Base-by-base conservation (phyloP, 2,329 filamentous ascomycete genomes). In the Calonectria pseudoturangicola region DNA sequence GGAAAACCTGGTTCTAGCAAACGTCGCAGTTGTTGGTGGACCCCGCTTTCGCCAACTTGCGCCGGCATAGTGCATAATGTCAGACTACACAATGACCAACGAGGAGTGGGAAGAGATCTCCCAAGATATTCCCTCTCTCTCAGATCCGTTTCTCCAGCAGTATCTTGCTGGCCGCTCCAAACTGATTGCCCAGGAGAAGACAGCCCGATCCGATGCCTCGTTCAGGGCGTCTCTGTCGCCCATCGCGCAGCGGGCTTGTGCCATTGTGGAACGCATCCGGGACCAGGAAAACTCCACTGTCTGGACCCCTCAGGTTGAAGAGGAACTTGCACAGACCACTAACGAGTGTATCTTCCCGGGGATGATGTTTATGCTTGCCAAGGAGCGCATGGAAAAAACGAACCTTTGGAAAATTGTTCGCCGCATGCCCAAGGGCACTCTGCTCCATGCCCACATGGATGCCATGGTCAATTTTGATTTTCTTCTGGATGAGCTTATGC, bases 301-400 rank as follows among this genome's bases (percentile, higher is more conserved):
- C 72, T 98, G 95, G 96, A 95, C 92, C 12, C 87, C 90, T 39
- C 89, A 91, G 56, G 90, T 93, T 63, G 93, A 96, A 79, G 92
- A 96, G 80, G 88, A 88, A 54, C 86, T 95, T 3, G 92, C 93
- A 4, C 89, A 90, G 75, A 85, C 91, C 69, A 86, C 84, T n/a
- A 83, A 91, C 77, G 89, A 91, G 73, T 91, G 92, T 76, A 86
- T 96, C 64, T 95, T 94, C 81, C 95, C 95, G 0, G 96, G 96
- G 13, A 98, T 98, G 93, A 97, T 98, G 94, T 98, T 98, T 84
- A 92, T 91, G 43, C 88, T 96, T 43, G 95, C 95, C 77, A 96
- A 95, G 83, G 90, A 92, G n/a, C 91, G 92, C 45, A 97, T 98
- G 91, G 95, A 98, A 84, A 88, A 88, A 77, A 98, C 95, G 16